phyloP scores from a whole-genome alignment of 2,329 filamentous ascomycete species.

The Ceratocystis harringtonii region DNA sequence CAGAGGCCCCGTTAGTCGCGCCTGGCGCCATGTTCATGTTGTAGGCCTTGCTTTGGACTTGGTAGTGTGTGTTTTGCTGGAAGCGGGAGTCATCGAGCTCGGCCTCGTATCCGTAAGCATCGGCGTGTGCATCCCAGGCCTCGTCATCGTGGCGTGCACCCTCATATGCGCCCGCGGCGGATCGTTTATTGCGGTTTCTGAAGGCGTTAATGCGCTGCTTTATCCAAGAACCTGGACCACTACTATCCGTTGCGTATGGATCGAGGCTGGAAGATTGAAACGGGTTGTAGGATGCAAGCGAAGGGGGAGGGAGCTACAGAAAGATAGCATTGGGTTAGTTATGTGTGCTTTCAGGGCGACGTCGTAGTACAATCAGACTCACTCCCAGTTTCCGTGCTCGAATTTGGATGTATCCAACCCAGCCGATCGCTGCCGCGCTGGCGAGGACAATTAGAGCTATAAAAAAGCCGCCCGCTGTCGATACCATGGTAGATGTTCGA shows the following conservation, averaged over 20 bases:
- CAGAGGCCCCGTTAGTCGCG: conserved; percentile 24
- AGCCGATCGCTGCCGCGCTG: conserved; percentile 42
- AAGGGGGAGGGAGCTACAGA: conserved; percentile 51
- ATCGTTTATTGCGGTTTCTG: conserved; percentile 49
- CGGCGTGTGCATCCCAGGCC: conserved; percentile 65
- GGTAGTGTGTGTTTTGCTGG: conserved; percentile 13
- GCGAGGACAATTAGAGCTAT: conserved; percentile 54
- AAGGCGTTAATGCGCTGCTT: conserved; percentile 49
- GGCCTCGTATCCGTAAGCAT: conserved; percentile 36
- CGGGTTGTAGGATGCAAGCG: conserved; percentile 53
- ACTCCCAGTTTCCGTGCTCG: conserved; percentile 59
- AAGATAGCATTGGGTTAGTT: neutral
- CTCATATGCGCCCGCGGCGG: conserved; percentile 59
- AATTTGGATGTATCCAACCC: conserved; percentile 56
- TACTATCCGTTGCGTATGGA: conserved; percentile 28
- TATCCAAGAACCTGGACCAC: conserved; percentile 58
- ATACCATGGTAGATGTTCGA: conserved; percentile 12
- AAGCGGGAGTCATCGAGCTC: conserved; percentile 12
- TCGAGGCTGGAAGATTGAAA: conserved; percentile 42
- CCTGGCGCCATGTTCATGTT: conserved; percentile 34
- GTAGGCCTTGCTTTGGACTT: conserved; percentile 30
- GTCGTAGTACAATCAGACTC: conserved; percentile 23
- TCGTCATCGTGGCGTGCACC: conserved; percentile 47
- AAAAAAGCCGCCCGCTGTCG: conserved; percentile 44
- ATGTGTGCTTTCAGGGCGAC: neutral